Evolutionary conservation across 2,329 filamentous ascomycete genomes (phyloP).

Genomic region (Aureobasidium sp.): DNA sequence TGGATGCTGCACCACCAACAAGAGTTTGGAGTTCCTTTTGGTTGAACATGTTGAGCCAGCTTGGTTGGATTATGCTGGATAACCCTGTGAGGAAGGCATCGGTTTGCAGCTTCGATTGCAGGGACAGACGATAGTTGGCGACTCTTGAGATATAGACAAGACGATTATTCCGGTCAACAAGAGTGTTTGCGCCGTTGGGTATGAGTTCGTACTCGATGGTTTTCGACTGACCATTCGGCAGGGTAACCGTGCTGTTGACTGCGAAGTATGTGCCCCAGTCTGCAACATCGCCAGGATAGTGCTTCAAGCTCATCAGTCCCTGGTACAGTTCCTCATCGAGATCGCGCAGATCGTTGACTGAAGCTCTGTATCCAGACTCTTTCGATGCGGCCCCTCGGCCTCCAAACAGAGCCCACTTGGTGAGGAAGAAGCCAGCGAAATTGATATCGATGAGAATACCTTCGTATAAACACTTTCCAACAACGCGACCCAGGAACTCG

Average conservation of each 20-base stretch:
- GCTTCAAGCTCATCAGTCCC: slow-evolving; percentile 74
- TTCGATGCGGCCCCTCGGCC: slow-evolving; percentile 53
- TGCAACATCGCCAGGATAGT: slow-evolving; percentile 70
- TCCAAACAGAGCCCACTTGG: slow-evolving; percentile 83
- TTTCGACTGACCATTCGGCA: slow-evolving; percentile 33
- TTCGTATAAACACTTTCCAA: slow-evolving; percentile 96
- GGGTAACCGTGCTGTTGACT: slow-evolving; percentile 59
- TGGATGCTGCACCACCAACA: slow-evolving; percentile 75
- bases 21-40: slow-evolving; percentile 89
- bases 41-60: slow-evolving; percentile 98
- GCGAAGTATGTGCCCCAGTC: slow-evolving; percentile 84
- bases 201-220: slow-evolving; percentile 69
- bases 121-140: slow-evolving; percentile 74
- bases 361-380: slow-evolving; percentile 73
- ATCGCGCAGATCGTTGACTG: slow-evolving; percentile 86
- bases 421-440: slow-evolving; percentile 91
- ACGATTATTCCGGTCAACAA: slow-evolving; percentile 86
- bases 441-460: slow-evolving; percentile 87
- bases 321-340: slow-evolving; percentile 87
- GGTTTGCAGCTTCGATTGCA: slow-evolving; percentile 74
- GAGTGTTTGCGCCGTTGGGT: slow-evolving; percentile 63
- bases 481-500: slow-evolving; percentile 84
- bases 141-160: slow-evolving; percentile 92
- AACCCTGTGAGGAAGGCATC: slow-evolving; percentile 81
- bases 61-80: slow-evolving; percentile 77